These are phyloP conservation scores for Cokeromyces recurvatus DNA, from an alignment of 371 early-diverging fungal genomes.

Conservation along the genomic window DNA sequence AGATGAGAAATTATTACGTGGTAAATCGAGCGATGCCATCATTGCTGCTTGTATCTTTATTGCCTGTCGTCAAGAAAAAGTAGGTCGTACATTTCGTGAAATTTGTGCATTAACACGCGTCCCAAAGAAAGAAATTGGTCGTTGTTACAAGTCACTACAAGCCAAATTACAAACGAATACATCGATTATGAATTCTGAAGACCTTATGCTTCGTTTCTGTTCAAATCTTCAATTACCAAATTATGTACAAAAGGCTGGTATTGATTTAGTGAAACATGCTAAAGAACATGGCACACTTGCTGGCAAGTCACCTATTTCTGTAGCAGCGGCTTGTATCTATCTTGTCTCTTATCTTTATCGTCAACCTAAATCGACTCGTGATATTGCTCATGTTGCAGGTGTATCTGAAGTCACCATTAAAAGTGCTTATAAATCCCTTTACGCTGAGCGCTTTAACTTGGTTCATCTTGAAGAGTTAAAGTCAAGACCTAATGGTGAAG, in stretches of 20 bases:
- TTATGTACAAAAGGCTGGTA: constrained; percentile 70
- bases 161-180: constrained; percentile 61
- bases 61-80: constrained; percentile 92
- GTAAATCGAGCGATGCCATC: constrained; percentile 89
- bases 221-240: constrained; percentile 71
- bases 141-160: constrained; percentile 79
- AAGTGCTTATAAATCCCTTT: constrained; percentile 75
- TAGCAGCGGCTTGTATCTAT: constrained; percentile 91
- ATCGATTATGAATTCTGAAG: constrained; percentile 68
- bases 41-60: constrained; percentile 98
- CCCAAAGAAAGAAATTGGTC: constrained; percentile 87
- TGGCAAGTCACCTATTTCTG: constrained; percentile 88
- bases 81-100: constrained; percentile 97
- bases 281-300: constrained; percentile 78
- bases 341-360: constrained; percentile 73
- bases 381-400: constrained; percentile 81
- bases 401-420: constrained; percentile 91
- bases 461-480: constrained; percentile 49
- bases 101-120: constrained; percentile 94
- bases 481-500: constrained; percentile 34
- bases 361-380: constrained; percentile 61
- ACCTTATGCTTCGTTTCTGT: constrained; percentile 87
- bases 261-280: constrained; percentile 68
- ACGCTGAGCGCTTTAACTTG: constrained; percentile 53
- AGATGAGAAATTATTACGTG: constrained; percentile 85